Percentiles rank a stretch among this genome's conserved stretches.
These are phyloP conservation scores for Marasmius fiardii DNA, from an alignment of 1,284 basidiomycete species.

Conservation along the genomic window DNA sequence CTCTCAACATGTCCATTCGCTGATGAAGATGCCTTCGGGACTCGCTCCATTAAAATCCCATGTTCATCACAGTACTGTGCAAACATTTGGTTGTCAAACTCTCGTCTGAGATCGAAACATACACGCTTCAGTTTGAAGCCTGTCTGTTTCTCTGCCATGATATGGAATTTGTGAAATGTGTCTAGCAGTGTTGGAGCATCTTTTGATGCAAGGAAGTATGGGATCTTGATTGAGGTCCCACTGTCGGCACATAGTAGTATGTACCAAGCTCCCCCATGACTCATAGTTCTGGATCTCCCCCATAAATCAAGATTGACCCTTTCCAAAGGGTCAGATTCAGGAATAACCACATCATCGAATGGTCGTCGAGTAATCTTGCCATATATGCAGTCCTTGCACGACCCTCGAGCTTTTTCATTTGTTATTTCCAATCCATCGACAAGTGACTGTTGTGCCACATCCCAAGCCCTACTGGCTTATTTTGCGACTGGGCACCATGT, in stretches of 20 bases:
- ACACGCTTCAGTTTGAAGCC: not conserved
- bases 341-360: not conserved
- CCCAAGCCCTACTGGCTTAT: not conserved
- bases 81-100: slow-evolving; percentile 12
- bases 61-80: not conserved
- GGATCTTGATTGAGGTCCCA: not conserved
- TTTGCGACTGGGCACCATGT: not conserved
- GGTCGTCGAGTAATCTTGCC: not conserved
- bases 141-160: not conserved
- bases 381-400: not conserved
- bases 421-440: not conserved
- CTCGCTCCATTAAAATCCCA: slow-evolving; percentile 11
- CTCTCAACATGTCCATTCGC: slow-evolving; percentile 13
- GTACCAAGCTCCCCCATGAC: not conserved
- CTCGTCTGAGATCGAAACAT: not conserved
- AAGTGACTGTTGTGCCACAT: not conserved
- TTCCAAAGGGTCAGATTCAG: not conserved
- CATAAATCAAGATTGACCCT: not conserved
- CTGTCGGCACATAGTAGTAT: not conserved
- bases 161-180: not conserved
- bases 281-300: not conserved
- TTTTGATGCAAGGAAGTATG: not conserved
- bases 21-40: slow-evolving; percentile 15
- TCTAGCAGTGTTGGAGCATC: not conserved
- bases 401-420: no score